Conservation (phyloP, 768 basidiomycete species). For the Tulasnella sp. region DNA sequence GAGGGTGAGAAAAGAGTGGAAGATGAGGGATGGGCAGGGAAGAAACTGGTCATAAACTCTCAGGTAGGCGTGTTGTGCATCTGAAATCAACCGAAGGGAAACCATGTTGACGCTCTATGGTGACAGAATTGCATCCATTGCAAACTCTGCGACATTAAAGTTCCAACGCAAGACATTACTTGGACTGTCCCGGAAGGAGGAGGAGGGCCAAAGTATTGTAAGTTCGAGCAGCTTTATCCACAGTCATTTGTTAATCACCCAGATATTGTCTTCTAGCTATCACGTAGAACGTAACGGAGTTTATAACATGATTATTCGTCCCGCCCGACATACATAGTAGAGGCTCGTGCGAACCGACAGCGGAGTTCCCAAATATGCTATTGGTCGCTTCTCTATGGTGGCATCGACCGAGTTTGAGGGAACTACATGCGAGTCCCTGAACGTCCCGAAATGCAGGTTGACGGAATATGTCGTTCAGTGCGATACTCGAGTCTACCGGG, state of each 20-base stretch:
- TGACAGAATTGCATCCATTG: conserved; percentile 88
- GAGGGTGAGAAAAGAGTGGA: conserved; percentile 38
- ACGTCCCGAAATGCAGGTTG: too few species aligned
- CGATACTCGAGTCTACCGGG: too few species aligned
- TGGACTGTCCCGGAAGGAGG: conserved; percentile 98
- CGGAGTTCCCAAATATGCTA: neutral
- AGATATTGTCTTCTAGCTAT: conserved; percentile 19
- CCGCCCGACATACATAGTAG: neutral
- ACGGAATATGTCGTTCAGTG: too few species aligned
- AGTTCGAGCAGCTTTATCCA: conserved; percentile 40
- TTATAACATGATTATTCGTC: neutral
- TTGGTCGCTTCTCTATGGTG: neutral
- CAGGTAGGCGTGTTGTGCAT: conserved; percentile 59
- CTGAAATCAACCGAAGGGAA: neutral
- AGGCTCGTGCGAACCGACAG: neutral
- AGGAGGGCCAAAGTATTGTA: conserved; percentile 96
- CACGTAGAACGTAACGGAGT: conserved; percentile 1
- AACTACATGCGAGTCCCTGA: too few species aligned
- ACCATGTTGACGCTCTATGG: conserved; percentile 41
- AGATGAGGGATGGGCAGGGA: conserved; percentile 69
- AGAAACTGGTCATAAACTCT: conserved; percentile 93
- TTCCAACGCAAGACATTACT: conserved; percentile 93
- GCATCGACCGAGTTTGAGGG: too few species aligned
- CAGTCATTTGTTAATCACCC: too few species aligned
- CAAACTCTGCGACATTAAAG: conserved; percentile 95